These are phyloP conservation scores for Penicillium roqueforti DNA, from an alignment of 495 filamentous ascomycete species.

Conservation along the genomic window DNA sequence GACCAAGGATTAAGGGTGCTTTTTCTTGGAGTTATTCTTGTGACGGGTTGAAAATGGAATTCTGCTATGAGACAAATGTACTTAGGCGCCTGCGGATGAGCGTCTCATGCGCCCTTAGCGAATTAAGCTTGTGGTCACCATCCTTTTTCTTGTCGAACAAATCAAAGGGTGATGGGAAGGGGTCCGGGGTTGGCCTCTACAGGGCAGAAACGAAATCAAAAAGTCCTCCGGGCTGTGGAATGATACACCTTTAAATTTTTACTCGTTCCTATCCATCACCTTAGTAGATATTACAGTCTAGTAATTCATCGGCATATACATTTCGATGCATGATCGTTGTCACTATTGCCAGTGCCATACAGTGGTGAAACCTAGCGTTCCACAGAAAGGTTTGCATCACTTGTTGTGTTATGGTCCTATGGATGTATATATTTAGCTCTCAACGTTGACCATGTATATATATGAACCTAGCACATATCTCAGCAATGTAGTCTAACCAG, in stretches of 20 bases:
- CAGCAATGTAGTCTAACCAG: too few relatives aligned
- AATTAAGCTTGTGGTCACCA: constrained; percentile 48
- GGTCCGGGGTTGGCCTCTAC: constrained; percentile 28
- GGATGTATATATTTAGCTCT: too few relatives aligned
- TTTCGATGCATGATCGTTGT: neutral
- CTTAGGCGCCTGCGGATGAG: constrained; percentile 47
- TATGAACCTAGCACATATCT: too few relatives aligned
- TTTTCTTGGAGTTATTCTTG: constrained; percentile 45
- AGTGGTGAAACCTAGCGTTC: too few relatives aligned
- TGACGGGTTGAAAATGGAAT: constrained; percentile 50
- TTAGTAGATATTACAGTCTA: neutral
- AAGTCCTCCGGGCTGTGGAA: constrained; percentile 25
- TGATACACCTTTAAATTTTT: constrained; percentile 31
- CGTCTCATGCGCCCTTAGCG: constrained; percentile 44
- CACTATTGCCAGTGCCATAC: neutral
- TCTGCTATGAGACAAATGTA: constrained; percentile 51
- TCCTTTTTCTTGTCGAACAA: constrained; percentile 35
- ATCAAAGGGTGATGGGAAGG: constrained; percentile 30
- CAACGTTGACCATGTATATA: too few relatives aligned
- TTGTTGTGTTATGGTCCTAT: too few relatives aligned
- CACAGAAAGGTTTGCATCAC: too few relatives aligned
- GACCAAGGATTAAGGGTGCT: constrained; percentile 72
- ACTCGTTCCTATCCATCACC: constrained; percentile 11
- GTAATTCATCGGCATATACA: neutral
- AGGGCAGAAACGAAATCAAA: constrained; percentile 32